Conservation (phyloP, 768 basidiomycete species). For the Tremella yokohamensis region DNA sequence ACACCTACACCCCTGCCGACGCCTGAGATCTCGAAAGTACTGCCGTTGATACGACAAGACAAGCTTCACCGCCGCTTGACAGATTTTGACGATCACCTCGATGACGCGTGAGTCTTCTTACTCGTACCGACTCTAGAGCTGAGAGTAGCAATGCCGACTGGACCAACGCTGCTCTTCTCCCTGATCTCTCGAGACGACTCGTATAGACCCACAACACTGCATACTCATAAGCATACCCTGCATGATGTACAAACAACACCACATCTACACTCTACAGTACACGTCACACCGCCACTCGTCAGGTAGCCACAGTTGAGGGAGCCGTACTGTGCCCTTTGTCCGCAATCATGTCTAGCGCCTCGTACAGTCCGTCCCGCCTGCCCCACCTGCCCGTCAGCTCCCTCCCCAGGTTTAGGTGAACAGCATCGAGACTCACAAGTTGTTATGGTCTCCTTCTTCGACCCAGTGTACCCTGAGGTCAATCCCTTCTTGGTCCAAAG, state of each 20-base stretch:
- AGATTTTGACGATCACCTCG: conserved; percentile 40
- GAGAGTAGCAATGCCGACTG: no score
- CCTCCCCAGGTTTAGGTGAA: not conserved
- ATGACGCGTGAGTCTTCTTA: conserved; percentile 30
- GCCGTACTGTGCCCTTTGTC: not conserved
- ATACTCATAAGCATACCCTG: no score
- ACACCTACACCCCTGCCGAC: no score
- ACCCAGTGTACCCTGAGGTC: conserved; percentile 36
- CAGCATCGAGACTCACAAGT: conserved; percentile 39
- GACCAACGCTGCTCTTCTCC: no score
- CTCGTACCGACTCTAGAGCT: no score
- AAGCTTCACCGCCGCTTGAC: conserved; percentile 20
- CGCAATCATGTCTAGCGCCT: conserved; percentile 23
- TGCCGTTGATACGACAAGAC: conserved; percentile 14
- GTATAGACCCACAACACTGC: no score
- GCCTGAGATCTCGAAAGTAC: no score
- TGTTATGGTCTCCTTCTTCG: conserved; percentile 39
- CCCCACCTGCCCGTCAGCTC: conserved; percentile 24
- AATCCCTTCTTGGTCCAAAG: conserved; percentile 18
- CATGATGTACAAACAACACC: no score
- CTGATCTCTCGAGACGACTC: no score
- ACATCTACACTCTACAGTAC: no score
- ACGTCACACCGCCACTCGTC: no score
- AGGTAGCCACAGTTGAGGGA: no score
- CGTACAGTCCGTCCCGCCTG: conserved; percentile 30